Percentiles rank a stretch among this genome's conserved stretches.
Conservation (phyloP, 2,329 filamentous ascomycete species). For the Diaporthe longicolla region DNA sequence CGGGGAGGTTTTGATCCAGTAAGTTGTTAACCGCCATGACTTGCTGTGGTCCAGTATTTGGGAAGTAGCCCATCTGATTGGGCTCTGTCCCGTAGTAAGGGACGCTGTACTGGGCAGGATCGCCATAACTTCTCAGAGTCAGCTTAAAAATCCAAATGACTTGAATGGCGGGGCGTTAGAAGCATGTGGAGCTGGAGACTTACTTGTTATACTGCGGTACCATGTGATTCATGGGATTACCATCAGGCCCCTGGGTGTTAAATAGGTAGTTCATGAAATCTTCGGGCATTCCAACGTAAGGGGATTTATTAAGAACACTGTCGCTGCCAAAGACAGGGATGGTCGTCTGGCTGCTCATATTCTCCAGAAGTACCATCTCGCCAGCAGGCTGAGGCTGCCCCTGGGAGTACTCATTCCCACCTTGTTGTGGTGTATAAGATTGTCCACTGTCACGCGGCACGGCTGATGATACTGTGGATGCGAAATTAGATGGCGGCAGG, state of each 20-base stretch:
- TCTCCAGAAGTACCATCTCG: slow-evolving; percentile 73
- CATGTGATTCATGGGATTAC: slow-evolving; percentile 66
- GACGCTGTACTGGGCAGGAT: slow-evolving; percentile 63
- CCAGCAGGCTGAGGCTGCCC: slow-evolving; percentile 59
- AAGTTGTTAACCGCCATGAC: slow-evolving; percentile 92
- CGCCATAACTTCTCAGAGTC: slow-evolving; percentile 63
- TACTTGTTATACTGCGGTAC: slow-evolving; percentile 64
- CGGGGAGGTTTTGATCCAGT: slow-evolving; percentile 83
- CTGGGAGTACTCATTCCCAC: slow-evolving; percentile 59
- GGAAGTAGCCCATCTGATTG: slow-evolving; percentile 68
- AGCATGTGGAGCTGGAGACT: slow-evolving; percentile 47
- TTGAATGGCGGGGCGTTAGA: too few relatives aligned
- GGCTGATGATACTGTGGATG: slow-evolving; percentile 54
- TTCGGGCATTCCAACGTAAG: slow-evolving; percentile 85
- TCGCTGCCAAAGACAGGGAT: slow-evolving; percentile 92
- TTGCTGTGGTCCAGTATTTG: slow-evolving; percentile 74
- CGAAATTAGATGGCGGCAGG: slow-evolving; percentile 73
- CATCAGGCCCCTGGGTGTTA: slow-evolving; percentile 73
- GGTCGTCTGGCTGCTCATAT: slow-evolving; percentile 75
- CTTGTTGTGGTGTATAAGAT: slow-evolving; percentile 50
- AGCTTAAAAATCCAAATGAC: slow-evolving; percentile 42
- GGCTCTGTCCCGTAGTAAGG: slow-evolving; percentile 65
- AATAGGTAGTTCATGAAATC: slow-evolving; percentile 91
- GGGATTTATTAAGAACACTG: slow-evolving; percentile 83
- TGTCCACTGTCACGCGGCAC: slow-evolving; percentile 54